Percentiles rank a stretch among this genome's conserved stretches.
Conservation (phyloP, 495 filamentous ascomycete genomes). For the Xylaria flabelliformis region DNA sequence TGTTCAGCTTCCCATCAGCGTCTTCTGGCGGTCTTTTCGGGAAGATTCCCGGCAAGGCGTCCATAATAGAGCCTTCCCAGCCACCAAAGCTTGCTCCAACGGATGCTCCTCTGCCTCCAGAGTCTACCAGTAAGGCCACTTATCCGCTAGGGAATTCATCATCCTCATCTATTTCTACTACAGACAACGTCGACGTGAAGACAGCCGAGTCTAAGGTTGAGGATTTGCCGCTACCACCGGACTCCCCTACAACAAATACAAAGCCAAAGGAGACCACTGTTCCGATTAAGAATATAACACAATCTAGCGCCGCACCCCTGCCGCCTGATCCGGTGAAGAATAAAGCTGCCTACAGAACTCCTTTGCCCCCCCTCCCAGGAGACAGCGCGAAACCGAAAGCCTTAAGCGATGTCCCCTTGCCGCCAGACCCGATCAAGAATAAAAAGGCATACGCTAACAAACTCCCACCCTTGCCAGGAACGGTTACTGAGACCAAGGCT, state of each 20-base stretch:
- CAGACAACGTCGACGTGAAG: conserved; percentile 49
- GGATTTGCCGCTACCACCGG: conserved; percentile 67
- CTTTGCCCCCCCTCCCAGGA: conserved; percentile 48
- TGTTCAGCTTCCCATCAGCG: conserved; percentile 34
- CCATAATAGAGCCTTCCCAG: conserved; percentile 37
- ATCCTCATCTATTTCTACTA: conserved; percentile 61
- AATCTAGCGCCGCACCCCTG: conserved; percentile 26
- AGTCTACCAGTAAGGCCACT: conserved; percentile 70
- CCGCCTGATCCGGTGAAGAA: conserved; percentile 52
- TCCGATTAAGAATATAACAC: conserved; percentile 8
- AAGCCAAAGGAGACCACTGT: conserved; percentile 15
- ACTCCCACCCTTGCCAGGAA: conserved; percentile 46
- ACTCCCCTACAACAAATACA: conserved; percentile 49
- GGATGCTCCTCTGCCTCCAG: conserved; percentile 75
- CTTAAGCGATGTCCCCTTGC: conserved; percentile 46
- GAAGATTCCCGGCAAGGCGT: conserved; percentile 25
- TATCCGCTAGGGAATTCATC: conserved; percentile 73
- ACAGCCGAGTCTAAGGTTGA: conserved; percentile 43
- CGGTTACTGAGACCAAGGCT: conserved; percentile 33
- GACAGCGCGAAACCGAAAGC: conserved; percentile 33
- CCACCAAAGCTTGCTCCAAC: conserved; percentile 44
- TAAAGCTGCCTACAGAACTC: conserved; percentile 44
- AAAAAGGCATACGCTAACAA: conserved; percentile 45
- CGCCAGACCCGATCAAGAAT: conserved; percentile 50
- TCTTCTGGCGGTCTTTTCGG: conserved; percentile 23